Evolutionary conservation across 2,329 filamentous ascomycete genomes (phyloP), one percentile per base, ranked within the genome.

Genomic region (Penicillium sclerotiorum): DNA sequence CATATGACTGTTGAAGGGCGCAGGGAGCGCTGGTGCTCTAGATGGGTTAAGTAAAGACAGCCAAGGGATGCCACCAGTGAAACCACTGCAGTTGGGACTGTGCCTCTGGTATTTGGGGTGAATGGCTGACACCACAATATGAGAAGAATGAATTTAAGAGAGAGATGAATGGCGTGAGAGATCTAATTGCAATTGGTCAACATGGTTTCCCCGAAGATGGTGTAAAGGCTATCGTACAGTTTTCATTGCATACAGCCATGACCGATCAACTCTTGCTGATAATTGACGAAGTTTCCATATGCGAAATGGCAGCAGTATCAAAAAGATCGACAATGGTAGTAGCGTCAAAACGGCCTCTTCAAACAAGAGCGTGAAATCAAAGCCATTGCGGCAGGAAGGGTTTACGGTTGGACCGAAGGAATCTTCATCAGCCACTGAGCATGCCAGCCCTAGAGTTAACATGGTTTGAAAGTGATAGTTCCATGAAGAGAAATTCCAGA

Each of bases 351-450:
- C 59, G n/a, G 45, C 54, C 37, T 68, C 58, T 49, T 67, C 65
- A 28, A 68, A 68, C 4, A 66, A 46, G 13, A 67, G 55, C 4
- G 65, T 68, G 44, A 68, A 68, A 39, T 68, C 65, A 47, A 66
- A 66, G 17, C 59, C 60, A 54, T 59, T 50, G 36, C 52, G 56
- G 47, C 60, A 68, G 13, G 50, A 49, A 13, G 36, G 5, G 32
- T 50, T 40, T n/a, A 67, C 57, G 11, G 47, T 50, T 37, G 65
- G 64, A 15, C 65, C 65, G 35, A 68, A 68, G 12, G 42, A 38
- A 41, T 67, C 55, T 33, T 65, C 57, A 17, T 56, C 50, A 36
- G 33, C 33, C 33, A 36, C 33, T 8, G 15, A 20, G 15, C 33
- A 36, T 20, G 33, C 5, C n/a, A 36, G 5, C 7, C 33, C 33